Percentiles rank a stretch among this genome's conserved stretches.
These are phyloP conservation scores for Cryptosporidium canis DNA, from an alignment of 169 alveolate species.

Conservation along the genomic window DNA sequence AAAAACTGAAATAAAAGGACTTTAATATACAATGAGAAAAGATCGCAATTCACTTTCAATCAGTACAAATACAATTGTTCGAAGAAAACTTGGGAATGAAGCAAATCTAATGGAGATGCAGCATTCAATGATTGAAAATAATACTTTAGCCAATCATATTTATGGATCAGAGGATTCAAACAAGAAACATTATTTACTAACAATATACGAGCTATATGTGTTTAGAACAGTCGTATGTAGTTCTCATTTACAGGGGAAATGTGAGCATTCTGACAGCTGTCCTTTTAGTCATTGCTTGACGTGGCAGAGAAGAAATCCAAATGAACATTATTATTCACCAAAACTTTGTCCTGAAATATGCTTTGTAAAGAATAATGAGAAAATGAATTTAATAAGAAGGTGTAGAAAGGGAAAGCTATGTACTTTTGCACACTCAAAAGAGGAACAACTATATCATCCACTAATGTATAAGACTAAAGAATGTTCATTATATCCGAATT, in stretches of 20 bases:
- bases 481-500: conserved; percentile 75
- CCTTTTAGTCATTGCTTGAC: conserved; percentile 88
- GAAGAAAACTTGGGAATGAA: background rate
- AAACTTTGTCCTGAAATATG: conserved; percentile 79
- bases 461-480: conserved; percentile 76
- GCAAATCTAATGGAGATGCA: background rate
- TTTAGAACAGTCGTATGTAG: conserved; percentile 86
- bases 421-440: conserved; percentile 79
- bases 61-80: background rate
- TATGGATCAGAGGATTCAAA: conserved; percentile 36
- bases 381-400: conserved; percentile 78
- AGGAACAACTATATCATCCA: conserved; percentile 80
- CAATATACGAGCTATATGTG: conserved; percentile 80
- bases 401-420: conserved; percentile 78
- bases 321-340: conserved; percentile 76
- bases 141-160: background rate
- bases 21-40: background rate
- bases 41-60: conserved; percentile 26
- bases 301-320: conserved; percentile 89
- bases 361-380: conserved; percentile 75
- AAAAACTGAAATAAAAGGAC: background rate
- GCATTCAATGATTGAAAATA: background rate
- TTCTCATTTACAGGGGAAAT: conserved; percentile 81
- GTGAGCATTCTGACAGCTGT: conserved; percentile 85
- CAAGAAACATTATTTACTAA: conserved; percentile 48